A percentile compares a stretch with the other conserved stretches of the same genome.
Conservation (phyloP, 257 asterid genomes). For the Nicotiana attenuata region DNA sequence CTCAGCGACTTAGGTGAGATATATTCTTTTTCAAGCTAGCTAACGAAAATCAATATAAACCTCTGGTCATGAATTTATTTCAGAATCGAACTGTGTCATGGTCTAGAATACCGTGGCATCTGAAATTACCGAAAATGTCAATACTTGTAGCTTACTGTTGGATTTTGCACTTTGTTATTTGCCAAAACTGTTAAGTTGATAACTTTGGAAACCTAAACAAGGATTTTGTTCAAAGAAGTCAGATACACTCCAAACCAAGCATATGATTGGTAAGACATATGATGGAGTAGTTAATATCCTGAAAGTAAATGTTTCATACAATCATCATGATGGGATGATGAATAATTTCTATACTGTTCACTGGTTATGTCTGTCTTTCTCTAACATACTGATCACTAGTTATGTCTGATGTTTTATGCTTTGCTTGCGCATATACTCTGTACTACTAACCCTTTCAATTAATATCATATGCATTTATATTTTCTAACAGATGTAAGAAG, state of each 20-base stretch:
- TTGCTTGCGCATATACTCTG: neutral
- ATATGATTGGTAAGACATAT: neutral
- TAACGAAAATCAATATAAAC: neutral
- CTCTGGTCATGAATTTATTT: neutral
- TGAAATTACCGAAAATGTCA: neutral
- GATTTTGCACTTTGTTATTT: neutral
- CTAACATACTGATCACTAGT: neutral
- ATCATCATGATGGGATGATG: neutral
- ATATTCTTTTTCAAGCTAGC: neutral
- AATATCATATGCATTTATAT: neutral
- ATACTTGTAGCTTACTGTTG: neutral
- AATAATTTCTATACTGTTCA: neutral
- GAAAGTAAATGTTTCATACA: neutral
- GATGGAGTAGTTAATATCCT: neutral
- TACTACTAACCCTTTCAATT: neutral
- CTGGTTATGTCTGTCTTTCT: neutral
- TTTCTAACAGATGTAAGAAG: neutral
- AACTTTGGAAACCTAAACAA: neutral
- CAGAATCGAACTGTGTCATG: neutral
- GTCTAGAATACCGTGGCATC: neutral
- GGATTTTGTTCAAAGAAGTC: neutral
- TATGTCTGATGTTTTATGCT: neutral
- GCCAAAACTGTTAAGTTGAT: neutral
- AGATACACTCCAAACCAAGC: neutral
- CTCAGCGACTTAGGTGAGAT: conserved; percentile 84